phyloP scores from a whole-genome alignment of 305 asterid genomes.

The Andrographis paniculata region DNA sequence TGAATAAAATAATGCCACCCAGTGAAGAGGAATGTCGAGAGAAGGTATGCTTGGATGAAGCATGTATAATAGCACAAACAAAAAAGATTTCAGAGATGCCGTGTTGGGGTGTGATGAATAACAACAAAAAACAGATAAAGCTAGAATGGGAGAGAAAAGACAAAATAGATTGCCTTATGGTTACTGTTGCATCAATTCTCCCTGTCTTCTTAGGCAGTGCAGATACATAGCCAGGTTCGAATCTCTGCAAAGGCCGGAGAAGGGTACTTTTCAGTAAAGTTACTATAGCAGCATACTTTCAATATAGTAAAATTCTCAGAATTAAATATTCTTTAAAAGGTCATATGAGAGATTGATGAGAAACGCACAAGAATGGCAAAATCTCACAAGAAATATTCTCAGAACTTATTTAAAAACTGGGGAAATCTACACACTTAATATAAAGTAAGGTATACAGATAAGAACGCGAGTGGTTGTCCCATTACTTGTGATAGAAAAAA shows the following conservation, averaged over 20 bases:
- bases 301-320: not conserved
- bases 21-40: not conserved
- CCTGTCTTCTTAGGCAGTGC: slow-evolving; percentile 45
- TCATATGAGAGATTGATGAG: too few relatives aligned
- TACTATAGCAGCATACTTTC: not conserved
- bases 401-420: not conserved
- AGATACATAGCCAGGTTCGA: slow-evolving; percentile 73
- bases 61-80: not conserved
- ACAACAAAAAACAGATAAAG: not conserved
- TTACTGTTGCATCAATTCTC: slow-evolving; percentile 35
- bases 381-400: too few relatives aligned
- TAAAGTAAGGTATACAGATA: not conserved
- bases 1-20: not conserved
- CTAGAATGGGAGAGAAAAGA: slow-evolving; percentile 3
- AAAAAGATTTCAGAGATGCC: not conserved
- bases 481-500: slow-evolving; percentile 12
- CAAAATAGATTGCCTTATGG: slow-evolving; percentile 41
- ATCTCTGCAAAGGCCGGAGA: slow-evolving; percentile 46
- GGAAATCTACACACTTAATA: not conserved
- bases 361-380: too few relatives aligned
- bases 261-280: slow-evolving; percentile 5
- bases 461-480: slow-evolving; percentile 21
- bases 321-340: not conserved
- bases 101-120: not conserved
- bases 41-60: not conserved